phyloP scores from a whole-genome alignment of 768 basidiomycete species.

The Tulasnella sp. region DNA sequence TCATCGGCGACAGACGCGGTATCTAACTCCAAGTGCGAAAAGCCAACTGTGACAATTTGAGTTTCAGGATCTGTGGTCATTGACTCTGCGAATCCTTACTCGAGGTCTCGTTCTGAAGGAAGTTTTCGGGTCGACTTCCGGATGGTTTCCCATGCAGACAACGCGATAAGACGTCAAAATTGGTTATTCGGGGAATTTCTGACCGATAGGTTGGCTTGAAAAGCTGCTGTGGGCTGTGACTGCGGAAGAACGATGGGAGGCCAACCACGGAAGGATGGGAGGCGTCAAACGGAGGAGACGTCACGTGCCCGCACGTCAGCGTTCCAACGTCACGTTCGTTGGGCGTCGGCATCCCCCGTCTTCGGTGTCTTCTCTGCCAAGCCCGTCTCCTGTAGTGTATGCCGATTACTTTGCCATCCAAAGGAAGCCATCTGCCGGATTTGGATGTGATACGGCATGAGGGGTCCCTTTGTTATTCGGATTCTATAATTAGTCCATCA shows the following conservation, averaged over 20 bases:
- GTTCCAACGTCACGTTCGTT: neutral
- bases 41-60: neutral
- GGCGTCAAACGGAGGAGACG: neutral
- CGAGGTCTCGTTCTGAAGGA: neutral
- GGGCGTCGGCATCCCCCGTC: neutral
- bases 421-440: neutral
- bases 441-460: neutral
- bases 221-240: neutral
- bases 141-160: neutral
- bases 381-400: neutral
- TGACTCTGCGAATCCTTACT: neutral
- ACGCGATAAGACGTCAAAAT: neutral
- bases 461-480: neutral
- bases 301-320: neutral
- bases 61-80: slow-evolving; percentile 11
- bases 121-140: neutral
- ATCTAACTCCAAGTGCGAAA: neutral
- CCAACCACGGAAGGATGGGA: neutral
- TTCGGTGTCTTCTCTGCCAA: neutral
- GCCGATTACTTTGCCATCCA: neutral
- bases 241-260: neutral
- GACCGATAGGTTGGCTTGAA: neutral
- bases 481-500: neutral
- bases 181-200: neutral
- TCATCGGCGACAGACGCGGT: neutral